Conservation (phyloP, 2,329 filamentous ascomycete genomes). For the Eutypella sp. region DNA sequence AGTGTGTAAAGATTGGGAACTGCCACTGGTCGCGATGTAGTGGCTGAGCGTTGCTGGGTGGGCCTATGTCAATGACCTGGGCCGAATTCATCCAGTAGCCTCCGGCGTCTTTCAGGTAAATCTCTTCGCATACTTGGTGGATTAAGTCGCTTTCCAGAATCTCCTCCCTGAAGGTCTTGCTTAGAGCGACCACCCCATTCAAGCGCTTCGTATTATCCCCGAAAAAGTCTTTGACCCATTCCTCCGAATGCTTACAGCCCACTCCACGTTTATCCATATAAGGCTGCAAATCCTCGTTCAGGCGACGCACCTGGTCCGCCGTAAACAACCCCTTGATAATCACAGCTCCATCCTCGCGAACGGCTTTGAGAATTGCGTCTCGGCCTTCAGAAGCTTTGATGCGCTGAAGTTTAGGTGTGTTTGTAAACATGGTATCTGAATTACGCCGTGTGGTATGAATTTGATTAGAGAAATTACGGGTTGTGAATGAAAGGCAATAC, state of each 20-base stretch:
- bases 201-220: constrained; percentile 22
- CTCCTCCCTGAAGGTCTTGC: constrained; percentile 21
- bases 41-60: constrained; percentile 19
- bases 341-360: constrained; percentile 19
- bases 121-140: constrained; percentile 19
- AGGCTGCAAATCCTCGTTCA: constrained; percentile 21
- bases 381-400: constrained; percentile 9
- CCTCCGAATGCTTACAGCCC: constrained; percentile 16
- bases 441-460: too few species aligned
- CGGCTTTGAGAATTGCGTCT: constrained; percentile 9
- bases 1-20: constrained; percentile 21
- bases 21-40: constrained; percentile 25
- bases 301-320: constrained; percentile 11
- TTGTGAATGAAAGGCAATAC: too few species aligned
- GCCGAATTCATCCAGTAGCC: constrained; percentile 23
- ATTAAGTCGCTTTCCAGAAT: constrained; percentile 25
- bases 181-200: constrained; percentile 17
- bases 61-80: constrained; percentile 20
- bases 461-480: too few species aligned
- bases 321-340: constrained; percentile 23
- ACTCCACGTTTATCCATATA: constrained; percentile 10
- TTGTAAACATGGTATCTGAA: constrained; percentile 3
- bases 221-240: constrained; percentile 20
- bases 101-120: constrained; percentile 21
- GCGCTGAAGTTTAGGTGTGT: constrained; percentile 8